A percentile compares a stretch with the other conserved stretches of the same genome.
These are phyloP conservation scores for Tetramitus jugosus DNA, from an alignment of 208 protist species.

Conservation along the genomic window DNA sequence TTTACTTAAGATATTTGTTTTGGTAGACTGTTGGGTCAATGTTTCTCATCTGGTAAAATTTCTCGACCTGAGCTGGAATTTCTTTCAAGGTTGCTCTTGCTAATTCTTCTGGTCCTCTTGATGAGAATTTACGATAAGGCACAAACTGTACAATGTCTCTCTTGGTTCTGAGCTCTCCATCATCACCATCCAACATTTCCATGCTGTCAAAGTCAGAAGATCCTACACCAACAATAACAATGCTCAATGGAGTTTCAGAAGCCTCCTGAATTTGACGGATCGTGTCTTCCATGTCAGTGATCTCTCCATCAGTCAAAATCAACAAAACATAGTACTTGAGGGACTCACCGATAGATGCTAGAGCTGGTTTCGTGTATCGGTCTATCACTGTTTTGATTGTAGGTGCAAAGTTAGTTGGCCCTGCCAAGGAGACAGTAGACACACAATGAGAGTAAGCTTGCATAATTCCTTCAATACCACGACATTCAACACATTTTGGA, in stretches of 20 bases:
- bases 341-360: no score
- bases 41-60: constrained; percentile 30
- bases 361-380: background rate
- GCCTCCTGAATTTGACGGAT: constrained; percentile 60
- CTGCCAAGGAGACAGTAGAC: constrained; percentile 35
- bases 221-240: constrained; percentile 80
- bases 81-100: constrained; percentile 13
- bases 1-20: no score
- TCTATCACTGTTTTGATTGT: constrained; percentile 12
- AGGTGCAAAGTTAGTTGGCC: constrained; percentile 21
- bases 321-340: constrained; percentile 70
- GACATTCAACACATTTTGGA: constrained; percentile 9
- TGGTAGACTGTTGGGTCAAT: no score
- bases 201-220: constrained; percentile 69
- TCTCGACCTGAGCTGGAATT: background rate
- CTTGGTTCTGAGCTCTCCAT: constrained; percentile 16
- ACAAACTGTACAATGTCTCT: constrained; percentile 32
- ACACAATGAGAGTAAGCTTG: constrained; percentile 33
- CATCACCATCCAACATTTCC: constrained; percentile 67
- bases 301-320: constrained; percentile 73
- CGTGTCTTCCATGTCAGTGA: constrained; percentile 62
- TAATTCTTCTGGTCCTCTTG: constrained; percentile 6
- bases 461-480: constrained; percentile 25
- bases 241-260: constrained; percentile 62
- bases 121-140: constrained; percentile 19